A percentile compares a stretch with the other conserved stretches of the same genome.
These are phyloP conservation scores for Pulveroboletus sp. DNA, from an alignment of 768 basidiomycete genomes.

Conservation along the genomic window DNA sequence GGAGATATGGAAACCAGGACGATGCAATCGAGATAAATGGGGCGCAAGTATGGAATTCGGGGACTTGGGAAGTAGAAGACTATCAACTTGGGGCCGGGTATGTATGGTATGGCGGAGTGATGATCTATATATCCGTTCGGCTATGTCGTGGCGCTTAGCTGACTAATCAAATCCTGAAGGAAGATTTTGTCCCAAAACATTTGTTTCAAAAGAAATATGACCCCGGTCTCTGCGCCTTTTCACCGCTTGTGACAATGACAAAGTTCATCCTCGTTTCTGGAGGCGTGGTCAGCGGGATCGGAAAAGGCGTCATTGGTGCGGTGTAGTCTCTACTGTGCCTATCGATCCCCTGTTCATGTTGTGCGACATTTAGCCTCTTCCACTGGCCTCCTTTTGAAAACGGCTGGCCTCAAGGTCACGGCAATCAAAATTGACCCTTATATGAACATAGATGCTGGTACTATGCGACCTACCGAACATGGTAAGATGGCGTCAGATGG, in stretches of 20 bases:
- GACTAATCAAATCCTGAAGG: constrained; percentile 6
- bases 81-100: no score
- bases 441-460: constrained; percentile 99
- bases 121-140: no score
- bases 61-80: no score
- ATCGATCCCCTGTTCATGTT: constrained; percentile 19
- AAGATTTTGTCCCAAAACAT: not conserved
- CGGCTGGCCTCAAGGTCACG: constrained; percentile 92
- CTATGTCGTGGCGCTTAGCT: not conserved
- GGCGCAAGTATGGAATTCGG: no score
- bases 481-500: constrained; percentile 49
- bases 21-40: not conserved
- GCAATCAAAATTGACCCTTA: constrained; percentile 99
- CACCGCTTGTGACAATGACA: constrained; percentile 51
- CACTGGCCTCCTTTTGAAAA: constrained; percentile 92
- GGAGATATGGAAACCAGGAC: not conserved
- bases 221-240: not conserved
- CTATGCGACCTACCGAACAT: constrained; percentile 98
- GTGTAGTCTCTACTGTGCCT: constrained; percentile 17
- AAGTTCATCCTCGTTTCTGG: constrained; percentile 97
- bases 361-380: constrained; percentile 70
- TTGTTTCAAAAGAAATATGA: not conserved
- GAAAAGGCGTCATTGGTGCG: constrained; percentile 98
- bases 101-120: no score
- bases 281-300: constrained; percentile 97